phyloP scores from a whole-genome alignment of 2,329 filamentous ascomycete species.

The Lanzia echinophila region DNA sequence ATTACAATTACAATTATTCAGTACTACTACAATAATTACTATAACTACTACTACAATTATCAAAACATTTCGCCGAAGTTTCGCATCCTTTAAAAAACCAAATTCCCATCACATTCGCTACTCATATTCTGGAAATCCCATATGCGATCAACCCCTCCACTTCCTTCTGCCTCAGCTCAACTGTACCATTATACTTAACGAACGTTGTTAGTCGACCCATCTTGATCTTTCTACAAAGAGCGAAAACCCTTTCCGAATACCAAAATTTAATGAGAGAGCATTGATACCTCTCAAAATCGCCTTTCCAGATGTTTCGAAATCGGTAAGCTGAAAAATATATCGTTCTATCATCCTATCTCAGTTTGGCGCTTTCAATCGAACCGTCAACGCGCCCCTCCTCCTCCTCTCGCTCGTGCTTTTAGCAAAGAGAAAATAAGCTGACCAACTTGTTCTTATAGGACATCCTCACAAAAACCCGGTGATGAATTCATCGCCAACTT shows the following conservation, averaged over 20 bases:
- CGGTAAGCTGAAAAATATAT: conserved; percentile 24
- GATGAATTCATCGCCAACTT: conserved; percentile 81
- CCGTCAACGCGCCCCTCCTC: background rate
- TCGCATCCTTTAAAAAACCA: too few relatives aligned
- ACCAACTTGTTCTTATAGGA: conserved; percentile 40
- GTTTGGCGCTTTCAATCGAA: background rate
- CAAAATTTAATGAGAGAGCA: conserved; percentile 15
- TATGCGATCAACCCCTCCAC: conserved; percentile 2
- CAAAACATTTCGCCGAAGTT: too few relatives aligned
- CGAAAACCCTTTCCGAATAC: background rate
- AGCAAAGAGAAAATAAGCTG: background rate
- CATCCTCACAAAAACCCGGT: conserved; percentile 69
- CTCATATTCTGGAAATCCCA: conserved; percentile 4
- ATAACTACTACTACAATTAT: too few relatives aligned
- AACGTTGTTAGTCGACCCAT: background rate
- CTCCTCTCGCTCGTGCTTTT: background rate
- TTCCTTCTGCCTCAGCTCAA: conserved; percentile 1
- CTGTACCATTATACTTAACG: background rate
- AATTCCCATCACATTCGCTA: conserved; percentile 21
- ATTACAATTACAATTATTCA: too few relatives aligned
- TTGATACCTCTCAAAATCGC: conserved; percentile 12
- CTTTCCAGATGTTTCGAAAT: conserved; percentile 32
- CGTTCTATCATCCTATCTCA: background rate
- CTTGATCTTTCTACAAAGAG: background rate
- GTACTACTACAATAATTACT: too few relatives aligned